Percentiles rank a stretch among this genome's conserved stretches.
These are phyloP conservation scores for Alternaria brassicae DNA, from an alignment of 2,329 filamentous ascomycete species.

Conservation along the genomic window DNA sequence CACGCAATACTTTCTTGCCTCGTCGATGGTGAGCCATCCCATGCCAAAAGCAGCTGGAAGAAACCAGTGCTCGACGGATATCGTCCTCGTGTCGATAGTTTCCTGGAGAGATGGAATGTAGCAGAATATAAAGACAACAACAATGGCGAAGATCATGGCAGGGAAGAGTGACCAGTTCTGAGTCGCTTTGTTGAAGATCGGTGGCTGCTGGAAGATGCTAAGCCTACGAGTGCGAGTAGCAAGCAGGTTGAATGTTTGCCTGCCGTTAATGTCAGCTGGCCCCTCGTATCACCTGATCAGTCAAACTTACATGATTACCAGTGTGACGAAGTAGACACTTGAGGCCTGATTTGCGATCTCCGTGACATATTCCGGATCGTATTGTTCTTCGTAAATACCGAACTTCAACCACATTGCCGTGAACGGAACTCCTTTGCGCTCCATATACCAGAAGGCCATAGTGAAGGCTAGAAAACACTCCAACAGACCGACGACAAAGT, in stretches of 20 bases:
- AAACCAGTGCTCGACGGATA: slow-evolving; percentile 79
- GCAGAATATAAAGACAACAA: slow-evolving; percentile 69
- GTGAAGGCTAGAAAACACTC: slow-evolving; percentile 52
- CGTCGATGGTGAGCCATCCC: slow-evolving; percentile 69
- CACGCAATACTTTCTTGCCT: slow-evolving; percentile 69
- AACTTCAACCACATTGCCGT: slow-evolving; percentile 68
- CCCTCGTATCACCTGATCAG: no score
- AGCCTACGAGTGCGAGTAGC: slow-evolving; percentile 67
- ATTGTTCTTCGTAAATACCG: slow-evolving; percentile 35
- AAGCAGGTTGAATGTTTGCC: slow-evolving; percentile 78
- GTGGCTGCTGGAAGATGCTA: slow-evolving; percentile 75
- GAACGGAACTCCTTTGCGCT: slow-evolving; percentile 65
- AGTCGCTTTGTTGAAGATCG: slow-evolving; percentile 68
- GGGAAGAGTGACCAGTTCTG: slow-evolving; percentile 74
- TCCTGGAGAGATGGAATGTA: slow-evolving; percentile 72
- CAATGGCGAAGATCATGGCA: slow-evolving; percentile 71
- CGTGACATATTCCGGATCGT: slow-evolving; percentile 40
- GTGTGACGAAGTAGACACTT: slow-evolving; percentile 79
- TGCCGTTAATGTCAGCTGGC: slow-evolving; percentile 22
- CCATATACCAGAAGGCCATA: slow-evolving; percentile 56
- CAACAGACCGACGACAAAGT: slow-evolving; percentile 71
- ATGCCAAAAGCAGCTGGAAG: slow-evolving; percentile 75
- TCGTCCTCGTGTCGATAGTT: slow-evolving; percentile 65
- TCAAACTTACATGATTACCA: slow-evolving; percentile 73
- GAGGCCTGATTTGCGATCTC: slow-evolving; percentile 68